These are phyloP conservation scores for Podospora australis DNA, from an alignment of 495 filamentous ascomycete genomes.

Conservation along the genomic window DNA sequence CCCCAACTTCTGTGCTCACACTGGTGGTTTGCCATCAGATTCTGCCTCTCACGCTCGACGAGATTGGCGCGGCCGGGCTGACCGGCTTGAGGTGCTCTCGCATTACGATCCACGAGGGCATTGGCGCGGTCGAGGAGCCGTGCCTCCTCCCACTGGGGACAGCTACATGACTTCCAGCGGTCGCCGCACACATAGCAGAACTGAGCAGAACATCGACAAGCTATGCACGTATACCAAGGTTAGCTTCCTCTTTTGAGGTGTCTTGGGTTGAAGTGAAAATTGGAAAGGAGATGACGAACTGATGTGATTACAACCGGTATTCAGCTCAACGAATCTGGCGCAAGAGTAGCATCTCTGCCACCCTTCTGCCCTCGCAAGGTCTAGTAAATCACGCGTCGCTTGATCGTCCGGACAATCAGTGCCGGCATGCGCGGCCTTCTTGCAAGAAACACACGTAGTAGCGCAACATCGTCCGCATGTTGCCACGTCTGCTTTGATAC, in stretches of 20 bases:
- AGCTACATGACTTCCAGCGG: conserved; percentile 46
- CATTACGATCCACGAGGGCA: conserved; percentile 7
- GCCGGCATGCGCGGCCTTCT: conserved; percentile 31
- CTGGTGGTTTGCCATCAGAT: conserved; percentile 22
- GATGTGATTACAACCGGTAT: conserved; percentile 45
- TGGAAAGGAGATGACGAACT: conserved; percentile 12
- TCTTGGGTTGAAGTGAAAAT: neutral
- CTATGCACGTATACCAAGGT: conserved; percentile 6
- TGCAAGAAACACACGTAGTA: conserved; percentile 44
- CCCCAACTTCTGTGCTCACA: conserved; percentile 23
- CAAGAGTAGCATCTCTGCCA: conserved; percentile 42
- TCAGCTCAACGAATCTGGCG: conserved; percentile 33
- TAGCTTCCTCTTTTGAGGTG: no score
- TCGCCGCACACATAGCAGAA: conserved; percentile 55
- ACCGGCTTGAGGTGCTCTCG: neutral
- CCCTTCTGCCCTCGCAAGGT: conserved; percentile 27
- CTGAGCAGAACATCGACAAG: conserved; percentile 45
- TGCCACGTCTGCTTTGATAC: conserved; percentile 31
- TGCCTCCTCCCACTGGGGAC: conserved; percentile 20
- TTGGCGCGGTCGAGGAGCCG: conserved; percentile 5
- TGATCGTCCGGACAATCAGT: conserved; percentile 36
- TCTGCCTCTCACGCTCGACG: conserved; percentile 4
- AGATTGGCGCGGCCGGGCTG: neutral
- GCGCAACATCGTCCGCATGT: conserved; percentile 33
- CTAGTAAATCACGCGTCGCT: conserved; percentile 26